Evolutionary conservation across 768 basidiomycete species (phyloP).

Genomic region (Cystobasidium onofrii): DNA sequence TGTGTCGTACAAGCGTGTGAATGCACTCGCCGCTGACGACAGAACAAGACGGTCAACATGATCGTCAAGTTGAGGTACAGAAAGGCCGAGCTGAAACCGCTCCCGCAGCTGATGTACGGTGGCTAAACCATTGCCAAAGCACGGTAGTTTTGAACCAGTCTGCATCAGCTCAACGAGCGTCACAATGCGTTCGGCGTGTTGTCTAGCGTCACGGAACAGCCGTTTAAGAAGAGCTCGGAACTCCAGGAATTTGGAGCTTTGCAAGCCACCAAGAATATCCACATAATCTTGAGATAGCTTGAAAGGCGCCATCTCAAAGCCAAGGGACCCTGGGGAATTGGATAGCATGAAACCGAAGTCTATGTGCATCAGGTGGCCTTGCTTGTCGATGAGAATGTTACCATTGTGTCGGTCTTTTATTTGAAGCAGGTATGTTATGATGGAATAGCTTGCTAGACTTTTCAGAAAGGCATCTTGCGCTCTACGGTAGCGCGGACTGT

Average conservation of each 20-base stretch:
- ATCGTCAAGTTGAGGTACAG: conserved; percentile 68
- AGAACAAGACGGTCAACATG: conserved; percentile 85
- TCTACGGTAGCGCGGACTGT: conserved; percentile 73
- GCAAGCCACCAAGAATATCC: conserved; percentile 82
- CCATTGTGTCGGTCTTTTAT: conserved; percentile 99
- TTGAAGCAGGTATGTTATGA: conserved; percentile 92
- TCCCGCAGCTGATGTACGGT: conserved; percentile 64
- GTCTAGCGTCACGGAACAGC: conserved; percentile 85
- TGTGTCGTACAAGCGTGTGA: conserved; percentile 83
- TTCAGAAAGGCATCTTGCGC: conserved; percentile 76
- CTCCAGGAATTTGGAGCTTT: conserved; percentile 65
- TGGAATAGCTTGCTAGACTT: conserved; percentile 64
- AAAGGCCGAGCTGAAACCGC: conserved; percentile 83
- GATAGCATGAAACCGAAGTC: conserved; percentile 98
- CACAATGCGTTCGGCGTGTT: conserved; percentile 92
- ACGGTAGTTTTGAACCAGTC: conserved; percentile 55
- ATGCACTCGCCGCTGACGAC: conserved; percentile 79
- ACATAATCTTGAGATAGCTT: conserved; percentile 91
- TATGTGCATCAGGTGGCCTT: conserved; percentile 91
- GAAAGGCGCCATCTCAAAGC: conserved; percentile 99
- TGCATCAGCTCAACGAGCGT: conserved; percentile 97
- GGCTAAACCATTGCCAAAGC: conserved; percentile 84
- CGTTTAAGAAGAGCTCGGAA: conserved; percentile 82
- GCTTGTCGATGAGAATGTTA: conserved; percentile 89
- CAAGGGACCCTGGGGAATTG: conserved; percentile 93